Evolutionary conservation across 2,329 filamentous ascomycete genomes (phyloP), one percentile per base, ranked within the genome.

Genomic region (Phyllachora maydis): DNA sequence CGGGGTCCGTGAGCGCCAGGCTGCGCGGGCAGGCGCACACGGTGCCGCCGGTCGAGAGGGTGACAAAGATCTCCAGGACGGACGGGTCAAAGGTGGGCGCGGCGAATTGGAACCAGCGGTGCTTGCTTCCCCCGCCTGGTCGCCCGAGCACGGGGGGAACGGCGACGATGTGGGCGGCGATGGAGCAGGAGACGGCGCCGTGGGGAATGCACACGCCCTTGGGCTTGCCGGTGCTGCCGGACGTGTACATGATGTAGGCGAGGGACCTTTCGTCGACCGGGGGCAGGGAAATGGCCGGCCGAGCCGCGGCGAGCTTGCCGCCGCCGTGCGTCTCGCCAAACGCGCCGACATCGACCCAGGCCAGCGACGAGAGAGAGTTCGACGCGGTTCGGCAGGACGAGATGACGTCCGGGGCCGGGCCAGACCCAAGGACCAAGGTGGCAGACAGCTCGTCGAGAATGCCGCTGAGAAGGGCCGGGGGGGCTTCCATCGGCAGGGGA

Each of bases 101-200:
- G 3, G 43, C 44, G 17, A 43, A 43, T 22, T 47, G 44, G 28
- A 48, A 46, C 44, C 46, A 49, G 8, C 46, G 35, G 6, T 26
- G 21, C 12, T 22, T 11, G 4, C 11, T 2, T n/a, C n/a, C n/a
- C n/a, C n/a, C n/a, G n/a, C n/a, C n/a, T n/a, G n/a, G n/a, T n/a
- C n/a, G n/a, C 6, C 5, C 8, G 11, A 14, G 6, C 14, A 14
- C 18, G 14, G 16, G 11, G 7, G 22, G 15, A 8, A 18, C 15
- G 5, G 14, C 4, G 31, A 38, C 11, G 34, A 36, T 34, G 23
- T 45, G 37, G 1, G 42, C 38, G 5, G 35, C 30, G 10, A 47
- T 35, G 2, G 43, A 44, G 23, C 42, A 46, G 4, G 39, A 21
- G 14, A 32, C 40, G 2, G 43, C 37, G 5, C 39, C 21, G 26